Base-by-base conservation (phyloP, 2,329 filamentous ascomycete species). In the Zalaria sp. region DNA sequence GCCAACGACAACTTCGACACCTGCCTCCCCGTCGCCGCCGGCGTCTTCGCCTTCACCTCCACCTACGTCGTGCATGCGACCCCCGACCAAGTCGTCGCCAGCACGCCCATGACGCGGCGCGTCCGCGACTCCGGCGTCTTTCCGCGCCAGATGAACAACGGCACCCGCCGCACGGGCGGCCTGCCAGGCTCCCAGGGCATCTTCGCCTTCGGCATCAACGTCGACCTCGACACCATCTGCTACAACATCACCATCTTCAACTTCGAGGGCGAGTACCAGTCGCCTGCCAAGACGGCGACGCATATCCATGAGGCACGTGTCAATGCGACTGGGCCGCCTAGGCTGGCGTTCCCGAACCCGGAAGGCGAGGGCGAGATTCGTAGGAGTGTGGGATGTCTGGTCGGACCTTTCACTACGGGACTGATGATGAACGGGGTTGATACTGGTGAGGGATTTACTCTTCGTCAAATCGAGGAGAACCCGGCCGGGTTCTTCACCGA, bases 121-220 rank as follows among this genome's bases (percentile, higher is more conserved):
- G 39, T 47, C 50, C 35, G 35, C 39, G 10, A 45, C 27, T n/a
- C 18, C 35, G 11, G 27, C 11, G 27, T 28, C 25, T n/a, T 32
- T 26, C 32, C 28, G 31, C 18, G 18, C 18, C 18, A 18, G 18
- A 18, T 18, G 18, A 18, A 18, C 18, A 39, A 38, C 18, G 38
- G 38, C 34, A 45, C 45, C 27, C 37, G 36, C 18, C 48, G 53
- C 3, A 53, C 59, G 1, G 63, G 62, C 26, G 67, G 68, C 5
- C 56, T 69, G 8, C 50, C 57, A 34, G 66, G 67, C 29, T 63
- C 67, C 34, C 55, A 57, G 31, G 71, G 71, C 18, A 56, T 65
- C 44, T 75, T 67, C 63, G 65, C 68, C 50, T 70, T 67, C 49
- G 71, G 68, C 46, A 65, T 76, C 57, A 73, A 74, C 60, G 58